Base-by-base conservation (phyloP, 371 early-diverging fungal species). In the Smittium mucronatum region DNA sequence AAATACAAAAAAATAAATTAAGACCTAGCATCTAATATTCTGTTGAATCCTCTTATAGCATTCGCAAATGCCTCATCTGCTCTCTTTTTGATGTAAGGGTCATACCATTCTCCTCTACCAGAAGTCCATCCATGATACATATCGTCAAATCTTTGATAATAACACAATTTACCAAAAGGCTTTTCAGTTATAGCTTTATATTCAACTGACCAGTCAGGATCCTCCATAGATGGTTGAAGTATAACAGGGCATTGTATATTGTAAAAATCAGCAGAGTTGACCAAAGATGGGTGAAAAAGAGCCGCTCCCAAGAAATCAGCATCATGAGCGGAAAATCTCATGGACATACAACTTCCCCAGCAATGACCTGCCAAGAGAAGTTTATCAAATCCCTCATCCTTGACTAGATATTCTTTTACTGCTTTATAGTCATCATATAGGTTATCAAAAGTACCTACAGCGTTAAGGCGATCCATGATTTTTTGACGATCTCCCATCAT, bases 111-210 rank as follows among this genome's bases (percentile, higher is more conserved):
- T 58, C 85, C 86, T 69, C 89, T 82, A 60, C 87, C 81, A 64
- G 84, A 86, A 73, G 83, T 83, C 78, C 88, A 89, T 34, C 88
- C 90, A 64, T 89, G 90, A 70, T 57, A 75, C 80, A 84, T 83
- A 69, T 88, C 87, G 73, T 85, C 84, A 71, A 87, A 89, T 57
- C 85, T 81, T 59, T 80, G 75, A 68, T 81, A 75, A 58, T 79
- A 70, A 73, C 85, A 84, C 68, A 81, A 58, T n/a, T 69, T 69
- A 60, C 81, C 84, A 69, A 87, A 86, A 63, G 86, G 82, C 74
- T 87, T 86, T 70, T 75, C 77, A 63, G 72, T 72, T 30, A 85
- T 75, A 28, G 74, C 70, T 15, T 70, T 73, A 79, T 81, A 81
- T 71, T 78, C 85, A 36, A 76, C 80, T 30, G 81, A 79, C 74